A percentile compares a stretch with the other conserved stretches of the same genome.
phyloP scores from a whole-genome alignment of 1,284 basidiomycete species.

The Athelia sp. region DNA sequence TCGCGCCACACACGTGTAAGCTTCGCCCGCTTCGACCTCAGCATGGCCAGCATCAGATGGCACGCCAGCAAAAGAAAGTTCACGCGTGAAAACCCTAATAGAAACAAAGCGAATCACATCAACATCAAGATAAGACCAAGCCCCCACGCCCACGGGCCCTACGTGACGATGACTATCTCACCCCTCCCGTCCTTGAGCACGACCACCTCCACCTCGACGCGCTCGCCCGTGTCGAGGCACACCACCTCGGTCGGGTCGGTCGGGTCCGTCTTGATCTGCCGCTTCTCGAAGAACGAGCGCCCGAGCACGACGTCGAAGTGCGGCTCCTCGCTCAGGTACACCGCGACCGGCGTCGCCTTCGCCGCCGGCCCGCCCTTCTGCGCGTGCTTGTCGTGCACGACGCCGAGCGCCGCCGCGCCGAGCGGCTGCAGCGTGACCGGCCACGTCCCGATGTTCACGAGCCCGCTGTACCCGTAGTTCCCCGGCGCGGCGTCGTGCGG shows the following conservation, averaged over 20 bases:
- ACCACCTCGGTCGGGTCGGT: slow-evolving; percentile 88
- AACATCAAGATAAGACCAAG: too few species aligned
- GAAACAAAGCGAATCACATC: too few species aligned
- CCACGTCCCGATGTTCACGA: slow-evolving; percentile 79
- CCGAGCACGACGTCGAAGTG: slow-evolving; percentile 98
- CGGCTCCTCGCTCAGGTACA: slow-evolving; percentile 88
- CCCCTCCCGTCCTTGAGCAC: slow-evolving; percentile 85
- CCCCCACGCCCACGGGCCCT: background rate
- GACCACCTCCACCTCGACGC: slow-evolving; percentile 86
- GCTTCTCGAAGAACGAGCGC: slow-evolving; percentile 88
- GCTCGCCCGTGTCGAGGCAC: slow-evolving; percentile 95
- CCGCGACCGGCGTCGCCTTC: slow-evolving; percentile 37
- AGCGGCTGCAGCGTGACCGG: slow-evolving; percentile 57
- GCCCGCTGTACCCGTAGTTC: slow-evolving; percentile 81
- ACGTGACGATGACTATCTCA: slow-evolving; percentile 84
- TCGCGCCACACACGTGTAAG: too few species aligned
- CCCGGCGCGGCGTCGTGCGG: slow-evolving; percentile 80
- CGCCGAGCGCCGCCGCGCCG: slow-evolving; percentile 23
- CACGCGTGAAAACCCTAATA: too few species aligned
- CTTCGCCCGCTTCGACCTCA: too few species aligned
- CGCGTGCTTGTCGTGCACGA: slow-evolving; percentile 4
- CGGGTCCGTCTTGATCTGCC: slow-evolving; percentile 78
- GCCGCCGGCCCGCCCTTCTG: slow-evolving; percentile 1
- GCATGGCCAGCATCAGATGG: too few species aligned
- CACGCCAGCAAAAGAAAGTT: too few species aligned